phyloP scores from a whole-genome alignment of 2,329 filamentous ascomycete genomes.

The Aphanocladium album region DNA sequence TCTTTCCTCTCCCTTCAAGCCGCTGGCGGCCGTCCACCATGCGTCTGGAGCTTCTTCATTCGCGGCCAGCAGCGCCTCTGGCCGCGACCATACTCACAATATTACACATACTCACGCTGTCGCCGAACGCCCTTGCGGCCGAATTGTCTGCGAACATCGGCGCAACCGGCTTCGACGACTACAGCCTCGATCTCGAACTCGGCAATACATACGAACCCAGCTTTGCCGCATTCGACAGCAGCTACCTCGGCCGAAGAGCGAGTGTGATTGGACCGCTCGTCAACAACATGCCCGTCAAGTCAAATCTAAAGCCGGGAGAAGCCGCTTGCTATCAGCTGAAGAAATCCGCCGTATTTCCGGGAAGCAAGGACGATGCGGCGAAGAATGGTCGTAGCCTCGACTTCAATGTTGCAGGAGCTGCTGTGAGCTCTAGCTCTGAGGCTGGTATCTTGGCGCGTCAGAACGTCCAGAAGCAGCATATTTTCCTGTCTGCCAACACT shows the following conservation, averaged over 20 bases:
- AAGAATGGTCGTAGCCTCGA: conserved; percentile 15
- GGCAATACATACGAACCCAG: conserved; percentile 50
- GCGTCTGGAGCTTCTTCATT: conserved; percentile 65
- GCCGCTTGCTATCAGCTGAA: conserved; percentile 43
- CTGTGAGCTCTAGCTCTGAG: conserved; percentile 14
- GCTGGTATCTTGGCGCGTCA: conserved; percentile 13
- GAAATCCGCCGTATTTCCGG: conserved; percentile 22
- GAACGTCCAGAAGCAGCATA: conserved; percentile 42
- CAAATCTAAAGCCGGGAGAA: conserved; percentile 58
- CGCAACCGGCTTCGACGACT: neutral
- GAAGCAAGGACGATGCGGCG: conserved; percentile 10
- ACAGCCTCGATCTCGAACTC: conserved; percentile 17
- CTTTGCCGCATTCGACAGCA: conserved; percentile 56
- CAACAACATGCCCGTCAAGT: conserved; percentile 60
- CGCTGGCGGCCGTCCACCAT: conserved; percentile 30
- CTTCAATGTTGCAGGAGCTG: conserved; percentile 16
- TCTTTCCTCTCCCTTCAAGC: neutral
- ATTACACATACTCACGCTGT: conserved; percentile 56
- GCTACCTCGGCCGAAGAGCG: conserved; percentile 58
- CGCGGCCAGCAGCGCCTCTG: conserved; percentile 64
- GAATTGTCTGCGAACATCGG: conserved; percentile 33
- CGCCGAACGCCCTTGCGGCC: conserved; percentile 56
- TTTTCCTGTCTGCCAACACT: conserved; percentile 78
- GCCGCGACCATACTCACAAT: conserved; percentile 54
- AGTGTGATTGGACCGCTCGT: conserved; percentile 43